A percentile compares a stretch with the other conserved stretches of the same genome.
Evolutionary conservation across 2,329 filamentous ascomycete species (phyloP).

Genomic region (Beauveria rudraprayagi): DNA sequence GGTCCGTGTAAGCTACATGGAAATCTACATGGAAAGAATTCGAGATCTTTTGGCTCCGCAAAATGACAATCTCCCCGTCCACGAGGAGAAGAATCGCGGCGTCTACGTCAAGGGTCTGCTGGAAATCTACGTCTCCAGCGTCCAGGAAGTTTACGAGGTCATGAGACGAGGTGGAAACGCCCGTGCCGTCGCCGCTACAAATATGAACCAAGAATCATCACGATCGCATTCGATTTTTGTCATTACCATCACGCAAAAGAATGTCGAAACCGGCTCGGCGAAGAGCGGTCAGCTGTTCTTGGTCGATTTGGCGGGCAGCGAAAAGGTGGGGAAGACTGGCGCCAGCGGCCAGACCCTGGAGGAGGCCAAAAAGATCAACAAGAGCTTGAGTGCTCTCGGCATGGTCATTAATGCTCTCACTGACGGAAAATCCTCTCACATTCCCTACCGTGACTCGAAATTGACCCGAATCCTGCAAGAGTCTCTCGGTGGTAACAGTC

Average conservation of each 20-base stretch:
- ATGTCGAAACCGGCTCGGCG: conserved; percentile 88
- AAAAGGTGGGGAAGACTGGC: conserved; percentile 98
- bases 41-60: conserved; percentile 85
- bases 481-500: conserved; percentile 91
- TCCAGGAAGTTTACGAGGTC: conserved; percentile 93
- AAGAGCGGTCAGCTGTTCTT: conserved; percentile 96
- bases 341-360: conserved; percentile 95
- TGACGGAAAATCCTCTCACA: conserved; percentile 91
- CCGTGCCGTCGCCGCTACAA: conserved; percentile 88
- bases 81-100: conserved; percentile 92
- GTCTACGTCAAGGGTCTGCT: conserved; percentile 94
- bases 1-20: conserved; percentile 98
- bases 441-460: conserved; percentile 97
- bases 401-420: conserved; percentile 99
- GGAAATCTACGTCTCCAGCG: conserved; percentile 92
- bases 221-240: conserved; percentile 98
- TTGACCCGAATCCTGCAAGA: conserved; percentile 96
- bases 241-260: conserved; percentile 94
- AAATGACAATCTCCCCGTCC: conserved; percentile 94
- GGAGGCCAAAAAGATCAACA: conserved; percentile 99
- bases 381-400: conserved; percentile 93
- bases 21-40: conserved; percentile 99
- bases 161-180: conserved; percentile 88
- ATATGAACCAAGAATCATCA: conserved; percentile 99
- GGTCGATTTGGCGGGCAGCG: conserved; percentile 94